Conservation (phyloP, 169 alveolate genomes). For the Theileria annulata region DNA sequence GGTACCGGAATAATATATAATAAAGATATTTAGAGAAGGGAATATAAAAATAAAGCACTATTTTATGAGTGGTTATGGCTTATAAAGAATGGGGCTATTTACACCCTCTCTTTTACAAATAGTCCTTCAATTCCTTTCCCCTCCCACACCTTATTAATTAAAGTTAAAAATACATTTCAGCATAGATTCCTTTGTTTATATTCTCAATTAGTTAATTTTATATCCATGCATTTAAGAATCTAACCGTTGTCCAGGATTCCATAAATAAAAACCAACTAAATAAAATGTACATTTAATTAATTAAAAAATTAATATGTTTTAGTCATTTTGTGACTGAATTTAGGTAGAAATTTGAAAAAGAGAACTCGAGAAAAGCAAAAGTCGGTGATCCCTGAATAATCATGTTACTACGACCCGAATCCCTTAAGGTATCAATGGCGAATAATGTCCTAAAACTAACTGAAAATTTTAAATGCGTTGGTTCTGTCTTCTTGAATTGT, state of each 20-base stretch:
- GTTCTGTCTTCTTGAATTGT: constrained; percentile 21
- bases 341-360: constrained; percentile 1
- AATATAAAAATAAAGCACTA: neutral
- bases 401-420: neutral
- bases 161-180: neutral
- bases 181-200: neutral
- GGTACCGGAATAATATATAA: neutral
- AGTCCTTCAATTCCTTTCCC: neutral
- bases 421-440: neutral
- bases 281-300: neutral
- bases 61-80: neutral
- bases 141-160: neutral
- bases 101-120: neutral
- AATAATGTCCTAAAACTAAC: neutral
- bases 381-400: neutral
- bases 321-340: neutral
- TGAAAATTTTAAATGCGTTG: constrained; percentile 24
- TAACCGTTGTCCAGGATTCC: neutral
- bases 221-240: neutral
- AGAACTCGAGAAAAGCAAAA: neutral
- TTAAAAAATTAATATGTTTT: neutral
- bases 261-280: neutral
- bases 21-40: neutral
- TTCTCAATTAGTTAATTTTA: neutral
- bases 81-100: neutral